phyloP scores from a whole-genome alignment of 148 eudicot species.

The Persicaria tinctoria region DNA sequence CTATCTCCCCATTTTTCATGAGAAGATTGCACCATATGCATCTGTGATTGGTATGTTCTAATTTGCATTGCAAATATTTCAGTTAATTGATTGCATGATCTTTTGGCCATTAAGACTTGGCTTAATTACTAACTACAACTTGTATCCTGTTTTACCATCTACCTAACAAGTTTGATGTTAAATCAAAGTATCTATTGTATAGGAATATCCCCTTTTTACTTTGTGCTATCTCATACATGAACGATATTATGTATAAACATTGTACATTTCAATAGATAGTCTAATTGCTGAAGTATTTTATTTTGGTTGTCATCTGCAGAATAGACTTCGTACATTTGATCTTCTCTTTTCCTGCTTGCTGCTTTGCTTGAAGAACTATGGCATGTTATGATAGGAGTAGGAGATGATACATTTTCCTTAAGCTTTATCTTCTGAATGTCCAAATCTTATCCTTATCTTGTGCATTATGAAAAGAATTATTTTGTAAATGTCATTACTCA shows the following conservation, averaged over 20 bases:
- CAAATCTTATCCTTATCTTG: neutral
- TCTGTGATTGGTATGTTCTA: conserved; percentile 80
- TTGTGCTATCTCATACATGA: neutral
- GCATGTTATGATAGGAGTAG: neutral
- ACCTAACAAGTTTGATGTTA: neutral
- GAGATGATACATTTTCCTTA: neutral
- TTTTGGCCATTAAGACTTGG: neutral
- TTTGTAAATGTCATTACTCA: neutral
- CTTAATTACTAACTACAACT: neutral
- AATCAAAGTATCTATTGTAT: neutral
- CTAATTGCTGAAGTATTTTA: neutral
- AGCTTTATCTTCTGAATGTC: neutral
- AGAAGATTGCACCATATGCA: conserved; percentile 86
- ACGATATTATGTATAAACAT: neutral
- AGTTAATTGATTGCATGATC: neutral
- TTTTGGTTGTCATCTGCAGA: neutral
- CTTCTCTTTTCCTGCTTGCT: neutral
- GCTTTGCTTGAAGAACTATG: neutral
- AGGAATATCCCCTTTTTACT: neutral
- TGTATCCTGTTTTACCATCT: neutral
- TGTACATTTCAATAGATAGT: neutral
- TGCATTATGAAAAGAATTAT: neutral
- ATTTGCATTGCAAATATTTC: neutral
- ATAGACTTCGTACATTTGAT: neutral
- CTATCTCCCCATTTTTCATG: conserved; percentile 75